A percentile compares a stretch with the other conserved stretches of the same genome.
phyloP scores from a whole-genome alignment of 441 rosid species.

The Oxalis stricta region DNA sequence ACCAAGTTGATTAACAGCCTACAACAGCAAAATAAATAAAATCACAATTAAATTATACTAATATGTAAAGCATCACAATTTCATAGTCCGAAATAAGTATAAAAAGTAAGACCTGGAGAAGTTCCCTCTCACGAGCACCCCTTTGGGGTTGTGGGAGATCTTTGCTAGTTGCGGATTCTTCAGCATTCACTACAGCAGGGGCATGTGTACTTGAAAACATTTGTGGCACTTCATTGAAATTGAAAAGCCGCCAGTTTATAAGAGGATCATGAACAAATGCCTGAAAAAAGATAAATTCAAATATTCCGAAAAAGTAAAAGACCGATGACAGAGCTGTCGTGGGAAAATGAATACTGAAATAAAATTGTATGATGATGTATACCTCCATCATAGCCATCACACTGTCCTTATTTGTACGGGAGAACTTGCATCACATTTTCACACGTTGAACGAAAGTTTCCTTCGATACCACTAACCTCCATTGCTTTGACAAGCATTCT shows the following conservation, averaged over 20 bases:
- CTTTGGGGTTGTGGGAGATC: conserved; percentile 92
- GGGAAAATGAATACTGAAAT: neutral
- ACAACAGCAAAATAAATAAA: conserved; percentile 5
- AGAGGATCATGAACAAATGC: conserved; percentile 99
- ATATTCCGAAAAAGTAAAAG: neutral
- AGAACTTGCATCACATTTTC: conserved; percentile 99
- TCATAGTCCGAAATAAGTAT: no score
- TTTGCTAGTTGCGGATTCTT: conserved; percentile 43
- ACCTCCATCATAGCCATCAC: conserved; percentile 99
- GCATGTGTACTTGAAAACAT: conserved; percentile 43
- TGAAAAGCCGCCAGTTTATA: conserved; percentile 99
- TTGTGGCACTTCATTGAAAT: conserved; percentile 94
- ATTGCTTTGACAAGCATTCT: conserved; percentile 99
- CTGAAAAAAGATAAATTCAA: conserved; percentile 19
- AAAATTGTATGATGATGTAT: conserved; percentile 3
- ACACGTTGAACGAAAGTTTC: conserved; percentile 92
- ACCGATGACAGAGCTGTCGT: neutral
- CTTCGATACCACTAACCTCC: conserved; percentile 99
- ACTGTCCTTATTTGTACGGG: conserved; percentile 78
- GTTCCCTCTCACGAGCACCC: conserved; percentile 90
- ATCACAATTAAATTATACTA: neutral
- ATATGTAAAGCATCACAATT: neutral
- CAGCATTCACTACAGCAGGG: conserved; percentile 52
- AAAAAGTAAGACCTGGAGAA: conserved; percentile 60
- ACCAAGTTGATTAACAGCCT: conserved; percentile 98